phyloP scores from a whole-genome alignment of 441 rosid species.

The Brassica hybrid region DNA sequence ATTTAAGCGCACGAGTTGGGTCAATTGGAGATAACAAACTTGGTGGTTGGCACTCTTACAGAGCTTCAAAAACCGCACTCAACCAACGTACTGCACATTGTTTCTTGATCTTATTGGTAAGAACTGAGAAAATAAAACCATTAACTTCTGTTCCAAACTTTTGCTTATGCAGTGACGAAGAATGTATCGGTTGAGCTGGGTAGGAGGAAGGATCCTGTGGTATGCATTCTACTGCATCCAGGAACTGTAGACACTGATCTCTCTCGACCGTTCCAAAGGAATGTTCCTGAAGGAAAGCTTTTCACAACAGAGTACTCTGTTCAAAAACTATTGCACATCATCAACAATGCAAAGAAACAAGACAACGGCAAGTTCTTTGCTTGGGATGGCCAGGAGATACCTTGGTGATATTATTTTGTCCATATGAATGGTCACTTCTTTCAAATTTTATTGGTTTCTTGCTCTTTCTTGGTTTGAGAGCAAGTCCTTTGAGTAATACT shows the following conservation, averaged over 20 bases:
- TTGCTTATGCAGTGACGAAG: constrained; percentile 64
- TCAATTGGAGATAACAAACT: constrained; percentile 87
- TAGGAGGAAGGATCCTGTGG: constrained; percentile 72
- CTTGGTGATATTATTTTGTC: constrained; percentile 51
- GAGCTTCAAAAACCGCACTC: constrained; percentile 86
- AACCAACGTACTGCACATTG: constrained; percentile 65
- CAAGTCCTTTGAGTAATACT: background rate
- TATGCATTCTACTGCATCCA: constrained; percentile 87
- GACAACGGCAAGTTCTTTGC: constrained; percentile 93
- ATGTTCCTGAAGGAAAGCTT: constrained; percentile 82
- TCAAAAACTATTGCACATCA: constrained; percentile 70
- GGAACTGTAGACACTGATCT: constrained; percentile 97
- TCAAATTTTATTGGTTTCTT: constrained; percentile 15
- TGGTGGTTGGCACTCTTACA: constrained; percentile 95
- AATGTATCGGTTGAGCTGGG: constrained; percentile 76
- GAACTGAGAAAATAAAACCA: background rate
- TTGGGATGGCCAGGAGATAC: constrained; percentile 93
- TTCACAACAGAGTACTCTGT: constrained; percentile 83
- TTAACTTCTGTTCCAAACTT: background rate
- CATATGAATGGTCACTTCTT: constrained; percentile 10
- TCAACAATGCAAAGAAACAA: constrained; percentile 59
- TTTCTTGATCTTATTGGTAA: constrained; percentile 14
- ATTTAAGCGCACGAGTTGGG: constrained; percentile 89
- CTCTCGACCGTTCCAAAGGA: constrained; percentile 79
- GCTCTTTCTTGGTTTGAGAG: constrained; percentile 10